Evolutionary conservation across 2,329 filamentous ascomycete species (phyloP).

Genomic region (Colletotrichum falcatum): DNA sequence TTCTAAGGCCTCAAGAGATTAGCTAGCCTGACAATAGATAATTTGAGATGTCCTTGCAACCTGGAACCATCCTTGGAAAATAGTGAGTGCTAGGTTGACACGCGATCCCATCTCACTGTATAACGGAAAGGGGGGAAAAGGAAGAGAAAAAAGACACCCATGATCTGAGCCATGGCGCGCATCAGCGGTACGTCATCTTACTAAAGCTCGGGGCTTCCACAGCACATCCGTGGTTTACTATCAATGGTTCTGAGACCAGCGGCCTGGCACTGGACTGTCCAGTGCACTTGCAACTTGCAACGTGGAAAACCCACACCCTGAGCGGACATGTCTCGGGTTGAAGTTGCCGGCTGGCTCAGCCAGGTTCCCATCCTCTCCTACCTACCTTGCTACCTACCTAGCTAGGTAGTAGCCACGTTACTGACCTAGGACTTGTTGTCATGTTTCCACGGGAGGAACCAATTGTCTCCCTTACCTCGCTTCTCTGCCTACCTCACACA

Average conservation of each 20-base stretch:
- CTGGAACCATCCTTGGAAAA: background rate
- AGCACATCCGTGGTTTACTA: background rate
- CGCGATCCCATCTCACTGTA: too few species aligned
- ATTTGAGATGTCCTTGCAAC: background rate
- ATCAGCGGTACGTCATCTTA: constrained; percentile 6
- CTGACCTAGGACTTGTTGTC: background rate
- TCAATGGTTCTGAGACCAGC: background rate
- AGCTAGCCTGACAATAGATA: background rate
- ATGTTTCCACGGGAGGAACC: background rate
- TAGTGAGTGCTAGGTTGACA: background rate
- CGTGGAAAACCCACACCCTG: constrained; percentile 1
- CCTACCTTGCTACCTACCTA: background rate
- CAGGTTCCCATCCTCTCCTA: background rate
- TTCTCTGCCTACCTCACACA: too few species aligned
- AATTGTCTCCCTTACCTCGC: constrained; percentile 9
- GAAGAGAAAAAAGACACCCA: background rate
- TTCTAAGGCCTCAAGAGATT: background rate
- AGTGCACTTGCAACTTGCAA: constrained; percentile 9
- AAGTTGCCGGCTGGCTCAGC: constrained; percentile 4
- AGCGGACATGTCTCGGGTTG: constrained; percentile 9
- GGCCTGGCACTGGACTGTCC: background rate
- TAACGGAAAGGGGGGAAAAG: too few species aligned
- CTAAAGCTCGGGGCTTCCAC: constrained; percentile 6
- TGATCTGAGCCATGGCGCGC: background rate
- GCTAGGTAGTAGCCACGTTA: constrained; percentile 2